Percentiles rank a stretch among this genome's conserved stretches.
These are phyloP conservation scores for Umbelopsis ramanniana DNA, from an alignment of 192 early-diverging fungal genomes.

Conservation along the genomic window DNA sequence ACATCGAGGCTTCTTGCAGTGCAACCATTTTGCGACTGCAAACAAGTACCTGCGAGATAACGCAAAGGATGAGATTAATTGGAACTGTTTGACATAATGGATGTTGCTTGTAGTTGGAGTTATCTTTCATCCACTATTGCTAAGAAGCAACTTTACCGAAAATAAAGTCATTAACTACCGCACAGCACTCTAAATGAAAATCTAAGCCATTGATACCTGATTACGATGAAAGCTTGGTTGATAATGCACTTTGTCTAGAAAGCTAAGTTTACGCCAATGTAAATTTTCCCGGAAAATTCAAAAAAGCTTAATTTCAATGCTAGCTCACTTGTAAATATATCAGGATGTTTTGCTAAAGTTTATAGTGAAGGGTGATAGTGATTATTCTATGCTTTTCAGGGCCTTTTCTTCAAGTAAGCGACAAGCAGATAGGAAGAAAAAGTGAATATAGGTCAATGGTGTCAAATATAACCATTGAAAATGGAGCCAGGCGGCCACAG, in stretches of 20 bases:
- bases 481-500: background rate
- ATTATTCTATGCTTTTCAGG: too few relatives aligned
- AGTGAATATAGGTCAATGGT: background rate
- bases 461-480: conserved; percentile 1
- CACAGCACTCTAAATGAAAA: background rate
- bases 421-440: background rate
- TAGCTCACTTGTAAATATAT: background rate
- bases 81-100: conserved; percentile 54
- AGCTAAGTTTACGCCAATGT: background rate
- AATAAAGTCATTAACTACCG: background rate
- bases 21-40: conserved; percentile 83
- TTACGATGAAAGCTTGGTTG: too few relatives aligned
- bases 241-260: too few relatives aligned
- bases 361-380: background rate
- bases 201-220: background rate
- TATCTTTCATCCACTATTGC: too few relatives aligned
- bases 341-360: background rate
- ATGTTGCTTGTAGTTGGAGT: too few relatives aligned
- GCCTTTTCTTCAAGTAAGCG: background rate
- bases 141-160: too few relatives aligned
- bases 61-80: conserved; percentile 68
- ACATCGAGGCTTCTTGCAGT: conserved; percentile 85
- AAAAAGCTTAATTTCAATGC: too few relatives aligned
- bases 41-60: conserved; percentile 78
- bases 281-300: background rate